Evolutionary conservation across 2,329 filamentous ascomycete genomes (phyloP).

Genomic region (Pseudogymnoascus sp.): DNA sequence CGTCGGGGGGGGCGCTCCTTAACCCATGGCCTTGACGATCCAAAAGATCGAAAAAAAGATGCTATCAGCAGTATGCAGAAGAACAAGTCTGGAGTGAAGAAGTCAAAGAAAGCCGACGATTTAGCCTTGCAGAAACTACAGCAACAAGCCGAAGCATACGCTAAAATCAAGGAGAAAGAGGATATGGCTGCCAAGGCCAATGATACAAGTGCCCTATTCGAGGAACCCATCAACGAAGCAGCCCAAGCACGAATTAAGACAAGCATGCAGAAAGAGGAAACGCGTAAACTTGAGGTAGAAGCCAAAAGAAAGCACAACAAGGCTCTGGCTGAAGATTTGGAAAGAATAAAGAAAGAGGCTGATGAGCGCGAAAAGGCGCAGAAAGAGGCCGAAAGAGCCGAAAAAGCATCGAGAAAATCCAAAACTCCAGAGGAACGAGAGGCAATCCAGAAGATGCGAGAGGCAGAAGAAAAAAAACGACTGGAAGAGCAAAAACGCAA

Average conservation of each 20-base stretch:
- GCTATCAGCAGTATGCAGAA: not conserved
- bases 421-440: not conserved
- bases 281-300: not conserved
- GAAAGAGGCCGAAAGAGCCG: not conserved
- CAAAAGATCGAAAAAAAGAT: not conserved
- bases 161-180: slow-evolving; percentile 1
- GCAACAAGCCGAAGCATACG: not conserved
- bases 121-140: not conserved
- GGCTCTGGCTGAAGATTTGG: not conserved
- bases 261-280: not conserved
- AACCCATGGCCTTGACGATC: not conserved
- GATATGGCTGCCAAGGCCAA: not conserved
- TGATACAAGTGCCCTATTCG: not conserved
- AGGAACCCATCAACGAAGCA: not conserved
- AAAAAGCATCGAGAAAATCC: not conserved
- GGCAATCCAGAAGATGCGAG: not conserved
- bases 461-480: not conserved
- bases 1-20: not conserved
- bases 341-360: not conserved
- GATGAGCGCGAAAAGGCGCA: not conserved
- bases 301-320: not conserved
- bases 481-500: not conserved
- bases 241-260: not conserved
- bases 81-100: not conserved
- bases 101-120: not conserved